These are phyloP conservation scores for Phytophthora capsici DNA, from an alignment of 352 stramenopile genomes.

Conservation along the genomic window DNA sequence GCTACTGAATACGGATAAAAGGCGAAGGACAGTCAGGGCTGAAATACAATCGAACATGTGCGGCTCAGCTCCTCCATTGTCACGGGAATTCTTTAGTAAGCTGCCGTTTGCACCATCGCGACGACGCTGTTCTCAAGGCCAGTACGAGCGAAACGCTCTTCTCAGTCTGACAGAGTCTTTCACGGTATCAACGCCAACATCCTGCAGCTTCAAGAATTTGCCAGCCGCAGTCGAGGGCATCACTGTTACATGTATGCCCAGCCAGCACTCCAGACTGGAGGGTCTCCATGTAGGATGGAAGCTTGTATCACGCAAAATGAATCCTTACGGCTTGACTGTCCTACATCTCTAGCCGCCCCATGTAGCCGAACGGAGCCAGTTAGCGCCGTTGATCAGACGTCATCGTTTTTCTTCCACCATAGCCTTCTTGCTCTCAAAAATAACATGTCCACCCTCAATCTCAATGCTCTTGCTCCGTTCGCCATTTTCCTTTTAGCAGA, in stretches of 20 bases:
- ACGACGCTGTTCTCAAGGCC: background rate
- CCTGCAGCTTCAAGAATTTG: background rate
- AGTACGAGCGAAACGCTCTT: background rate
- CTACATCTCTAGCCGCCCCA: background rate
- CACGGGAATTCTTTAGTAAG: background rate
- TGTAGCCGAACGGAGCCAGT: constrained; percentile 11
- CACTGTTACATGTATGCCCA: no score
- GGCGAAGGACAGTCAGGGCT: background rate
- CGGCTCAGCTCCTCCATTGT: background rate
- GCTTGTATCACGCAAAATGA: constrained; percentile 3
- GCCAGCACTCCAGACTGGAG: no score
- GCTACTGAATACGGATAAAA: no score
- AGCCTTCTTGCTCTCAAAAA: constrained; percentile 4
- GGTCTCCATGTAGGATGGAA: background rate
- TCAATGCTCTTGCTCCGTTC: constrained; percentile 1
- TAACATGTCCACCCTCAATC: background rate
- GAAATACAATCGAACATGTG: background rate
- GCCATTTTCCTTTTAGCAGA: constrained; percentile 7
- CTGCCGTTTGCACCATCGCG: background rate
- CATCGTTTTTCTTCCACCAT: constrained; percentile 6
- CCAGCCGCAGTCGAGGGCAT: background rate
- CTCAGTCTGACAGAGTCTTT: no score
- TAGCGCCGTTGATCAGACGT: constrained; percentile 9
- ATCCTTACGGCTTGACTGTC: constrained; percentile 1
- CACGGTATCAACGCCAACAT: background rate